phyloP scores from a whole-genome alignment of 148 eudicot species.

The Persicaria maculosa region DNA sequence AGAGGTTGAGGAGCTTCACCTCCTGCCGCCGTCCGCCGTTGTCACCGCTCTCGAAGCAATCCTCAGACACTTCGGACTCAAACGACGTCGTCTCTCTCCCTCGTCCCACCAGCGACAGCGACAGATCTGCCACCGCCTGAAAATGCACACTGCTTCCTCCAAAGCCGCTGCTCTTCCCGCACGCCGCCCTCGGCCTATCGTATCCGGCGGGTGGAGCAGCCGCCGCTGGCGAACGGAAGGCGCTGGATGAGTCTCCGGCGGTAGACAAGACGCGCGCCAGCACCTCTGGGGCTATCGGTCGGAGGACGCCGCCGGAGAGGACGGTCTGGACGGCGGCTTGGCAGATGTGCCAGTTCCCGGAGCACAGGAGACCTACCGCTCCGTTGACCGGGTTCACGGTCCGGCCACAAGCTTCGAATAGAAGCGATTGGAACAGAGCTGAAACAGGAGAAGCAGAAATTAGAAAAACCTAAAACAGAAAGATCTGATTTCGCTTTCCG shows the following conservation, averaged over 20 bases:
- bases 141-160: background rate
- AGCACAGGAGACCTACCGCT: constrained; percentile 42
- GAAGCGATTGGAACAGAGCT: constrained; percentile 49
- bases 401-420: constrained; percentile 66
- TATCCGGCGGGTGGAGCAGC: background rate
- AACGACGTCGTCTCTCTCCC: constrained; percentile 27
- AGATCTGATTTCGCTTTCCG: background rate
- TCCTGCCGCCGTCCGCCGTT: constrained; percentile 24
- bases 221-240: background rate
- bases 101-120: background rate
- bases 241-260: constrained; percentile 3
- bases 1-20: constrained; percentile 58
- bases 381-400: constrained; percentile 61
- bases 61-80: constrained; percentile 21
- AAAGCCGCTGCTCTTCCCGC: constrained; percentile 3
- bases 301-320: constrained; percentile 37
- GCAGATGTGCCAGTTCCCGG: constrained; percentile 55
- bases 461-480: background rate
- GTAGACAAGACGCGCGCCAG: constrained; percentile 10
- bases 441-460: background rate
- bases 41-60: constrained; percentile 16
- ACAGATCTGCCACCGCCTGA: constrained; percentile 15
- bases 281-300: constrained; percentile 19
- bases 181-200: background rate
- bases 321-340: constrained; percentile 48